Evolutionary conservation across 345 rosid genomes (phyloP), one percentile per base, ranked within the genome.

Genomic region (Barbarea vulgaris): DNA sequence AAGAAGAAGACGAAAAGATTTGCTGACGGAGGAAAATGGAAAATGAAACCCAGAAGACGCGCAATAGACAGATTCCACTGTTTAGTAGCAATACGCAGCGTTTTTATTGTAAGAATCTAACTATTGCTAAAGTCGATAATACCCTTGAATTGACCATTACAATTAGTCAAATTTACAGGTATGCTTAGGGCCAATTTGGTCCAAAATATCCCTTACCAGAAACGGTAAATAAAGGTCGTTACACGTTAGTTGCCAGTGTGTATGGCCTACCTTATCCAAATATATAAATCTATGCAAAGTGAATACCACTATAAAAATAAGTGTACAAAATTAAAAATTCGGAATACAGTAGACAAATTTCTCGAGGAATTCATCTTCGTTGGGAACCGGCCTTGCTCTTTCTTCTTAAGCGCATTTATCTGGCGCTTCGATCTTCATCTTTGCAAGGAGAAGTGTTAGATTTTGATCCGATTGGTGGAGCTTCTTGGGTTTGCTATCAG

Each of bases 41-140:
- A 67, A 66, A 46, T 41, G 50, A 67, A 68, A 28, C 47, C 67
- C 69, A 60, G 65, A 19, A 66, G 74, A 31, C 59, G 73, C 68
- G 69, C 61, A 70, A 70, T 34, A 59, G 66, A 18, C 75, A 21
- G 48, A 82, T 75, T 75, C 79, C 52, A 14, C 17, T 33, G 27
- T 42, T 67, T 58, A 57, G 67, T 44, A 21, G 68, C 27, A 65
- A 65, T 31, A 64, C 75, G 77, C 77, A 60, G 76, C 81, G 80
- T 52, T 81, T 83, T 78, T 2, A 21, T 21, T 12, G n/a, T 44
- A 52, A 52, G 70, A 69, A 30, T 75, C 72, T 66, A 57, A 39
- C 22, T 46, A 13, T 67, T 58, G 0, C 24, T 30, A 51, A 76
- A 1, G 75, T 52, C 70, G 28, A 33, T 19, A 10, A 30, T 76